phyloP scores from a whole-genome alignment of 2,329 filamentous ascomycete species.

The Monilinia fructicola region DNA sequence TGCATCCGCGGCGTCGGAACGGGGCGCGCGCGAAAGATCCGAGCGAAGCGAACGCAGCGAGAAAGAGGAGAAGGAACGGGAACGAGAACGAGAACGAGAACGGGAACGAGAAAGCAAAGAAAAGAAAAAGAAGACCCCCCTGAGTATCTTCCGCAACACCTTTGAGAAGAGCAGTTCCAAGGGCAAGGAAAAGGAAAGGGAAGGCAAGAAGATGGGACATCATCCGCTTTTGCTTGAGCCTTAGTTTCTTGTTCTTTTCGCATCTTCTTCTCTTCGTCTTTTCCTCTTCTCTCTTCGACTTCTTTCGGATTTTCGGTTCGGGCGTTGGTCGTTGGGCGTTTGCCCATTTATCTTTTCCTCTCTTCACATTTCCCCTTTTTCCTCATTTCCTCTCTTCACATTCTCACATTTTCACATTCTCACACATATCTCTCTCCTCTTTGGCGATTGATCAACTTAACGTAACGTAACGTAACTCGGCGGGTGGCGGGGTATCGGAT shows the following conservation, averaged over 20 bases:
- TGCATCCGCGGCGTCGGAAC: background rate
- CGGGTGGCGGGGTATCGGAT: too few species aligned
- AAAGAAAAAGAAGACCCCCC: conserved; percentile 19
- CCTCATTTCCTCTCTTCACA: background rate
- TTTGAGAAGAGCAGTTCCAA: conserved; percentile 16
- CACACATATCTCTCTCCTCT: too few species aligned
- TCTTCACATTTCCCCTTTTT: background rate
- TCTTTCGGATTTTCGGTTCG: too few species aligned
- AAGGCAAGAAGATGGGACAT: conserved; percentile 21
- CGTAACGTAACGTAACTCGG: too few species aligned
- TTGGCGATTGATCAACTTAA: too few species aligned
- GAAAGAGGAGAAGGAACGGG: background rate
- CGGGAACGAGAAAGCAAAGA: background rate
- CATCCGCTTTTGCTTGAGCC: conserved; percentile 20
- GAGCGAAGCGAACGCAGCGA: background rate
- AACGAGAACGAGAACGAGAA: background rate
- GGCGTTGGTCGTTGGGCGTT: too few species aligned
- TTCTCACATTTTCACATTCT: too few species aligned
- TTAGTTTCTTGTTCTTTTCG: background rate
- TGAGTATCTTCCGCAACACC: conserved; percentile 14
- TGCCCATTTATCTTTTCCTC: background rate
- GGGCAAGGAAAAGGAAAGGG: conserved; percentile 19
- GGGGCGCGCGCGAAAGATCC: background rate
- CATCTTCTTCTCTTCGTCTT: too few species aligned
- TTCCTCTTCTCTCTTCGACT: too few species aligned